Conservation (phyloP, 805 yeast genomes). For the Zygotorulaspora sp. region DNA sequence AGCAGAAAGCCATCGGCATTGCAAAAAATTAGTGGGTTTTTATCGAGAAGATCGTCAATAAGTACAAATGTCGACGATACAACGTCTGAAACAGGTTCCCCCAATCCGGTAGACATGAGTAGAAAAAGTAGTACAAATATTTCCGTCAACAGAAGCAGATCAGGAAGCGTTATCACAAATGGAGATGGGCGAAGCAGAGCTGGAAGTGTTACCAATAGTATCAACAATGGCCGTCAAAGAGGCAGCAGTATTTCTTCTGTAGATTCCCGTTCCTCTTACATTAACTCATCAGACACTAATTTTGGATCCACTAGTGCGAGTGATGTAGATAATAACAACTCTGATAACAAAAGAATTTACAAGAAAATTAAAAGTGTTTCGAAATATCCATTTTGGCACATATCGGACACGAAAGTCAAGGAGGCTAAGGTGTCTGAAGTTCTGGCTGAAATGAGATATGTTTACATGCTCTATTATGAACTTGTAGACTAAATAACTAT, state of each 20-base stretch:
- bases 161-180: constrained; percentile 6
- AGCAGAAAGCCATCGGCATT: constrained; percentile 20
- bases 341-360: constrained; percentile 35
- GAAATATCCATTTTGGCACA: constrained; percentile 73
- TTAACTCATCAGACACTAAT: constrained; percentile 15
- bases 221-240: constrained; percentile 7
- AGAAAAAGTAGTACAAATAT: constrained; percentile 5
- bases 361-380: constrained; percentile 53
- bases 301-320: constrained; percentile 22
- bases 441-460: constrained; percentile 66
- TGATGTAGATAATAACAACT: constrained; percentile 14
- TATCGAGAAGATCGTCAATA: constrained; percentile 21
- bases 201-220: constrained; percentile 2
- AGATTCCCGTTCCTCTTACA: constrained; percentile 11
- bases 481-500: constrained; percentile 28
- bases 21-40: constrained; percentile 20
- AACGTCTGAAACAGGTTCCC: background rate
- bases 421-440: constrained; percentile 60
- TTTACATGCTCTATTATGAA: constrained; percentile 82
- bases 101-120: constrained; percentile 5
- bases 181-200: constrained; percentile 12
- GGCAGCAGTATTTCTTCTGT: constrained; percentile 18
- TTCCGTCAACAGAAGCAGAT: constrained; percentile 5
- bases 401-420: constrained; percentile 68
- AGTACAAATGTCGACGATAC: constrained; percentile 5